Evolutionary conservation across 768 basidiomycete species (phyloP).

Genomic region (Holtermannia corniformis): DNA sequence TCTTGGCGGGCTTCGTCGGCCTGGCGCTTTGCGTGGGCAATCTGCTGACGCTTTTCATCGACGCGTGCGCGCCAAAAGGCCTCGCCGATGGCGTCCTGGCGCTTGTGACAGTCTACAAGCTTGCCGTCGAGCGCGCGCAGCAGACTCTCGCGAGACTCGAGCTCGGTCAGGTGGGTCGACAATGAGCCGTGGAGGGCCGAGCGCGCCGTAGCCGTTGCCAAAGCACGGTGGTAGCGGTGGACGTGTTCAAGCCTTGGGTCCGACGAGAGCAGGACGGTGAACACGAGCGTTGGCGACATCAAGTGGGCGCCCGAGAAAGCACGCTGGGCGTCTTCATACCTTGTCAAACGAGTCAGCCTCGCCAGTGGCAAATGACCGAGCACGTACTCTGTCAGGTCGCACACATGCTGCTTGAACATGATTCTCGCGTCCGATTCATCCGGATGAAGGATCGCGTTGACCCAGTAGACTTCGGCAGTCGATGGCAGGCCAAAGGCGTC

Average conservation of each 20-base stretch:
- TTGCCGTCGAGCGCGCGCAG: constrained; percentile 25
- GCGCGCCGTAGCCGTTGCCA: constrained; percentile 10
- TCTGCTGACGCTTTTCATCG: constrained; percentile 16
- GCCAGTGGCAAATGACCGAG: neutral
- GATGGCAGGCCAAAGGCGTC: constrained; percentile 34
- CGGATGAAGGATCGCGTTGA: constrained; percentile 33
- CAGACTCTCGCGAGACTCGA: constrained; percentile 13
- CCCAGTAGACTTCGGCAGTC: constrained; percentile 32
- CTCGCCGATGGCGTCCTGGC: constrained; percentile 16
- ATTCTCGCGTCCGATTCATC: constrained; percentile 29
- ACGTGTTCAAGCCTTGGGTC: constrained; percentile 33
- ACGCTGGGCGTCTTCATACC: constrained; percentile 33
- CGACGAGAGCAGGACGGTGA: constrained; percentile 34
- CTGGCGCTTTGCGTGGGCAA: constrained; percentile 2
- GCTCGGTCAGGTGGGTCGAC: constrained; percentile 10
- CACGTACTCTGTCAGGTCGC: constrained; percentile 35
- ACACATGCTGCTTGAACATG: constrained; percentile 38
- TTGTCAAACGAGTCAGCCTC: constrained; percentile 5
- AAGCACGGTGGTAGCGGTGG: constrained; percentile 33
- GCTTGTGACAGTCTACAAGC: constrained; percentile 6
- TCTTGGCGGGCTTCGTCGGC: neutral
- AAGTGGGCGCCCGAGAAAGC: constrained; percentile 18
- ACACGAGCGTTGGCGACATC: constrained; percentile 28
- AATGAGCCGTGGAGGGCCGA: constrained; percentile 13
- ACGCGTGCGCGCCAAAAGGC: constrained; percentile 28